Percentiles rank a stretch among this genome's conserved stretches.
Conservation (phyloP, 2,329 filamentous ascomycete genomes). For the Thelonectria blattea region DNA sequence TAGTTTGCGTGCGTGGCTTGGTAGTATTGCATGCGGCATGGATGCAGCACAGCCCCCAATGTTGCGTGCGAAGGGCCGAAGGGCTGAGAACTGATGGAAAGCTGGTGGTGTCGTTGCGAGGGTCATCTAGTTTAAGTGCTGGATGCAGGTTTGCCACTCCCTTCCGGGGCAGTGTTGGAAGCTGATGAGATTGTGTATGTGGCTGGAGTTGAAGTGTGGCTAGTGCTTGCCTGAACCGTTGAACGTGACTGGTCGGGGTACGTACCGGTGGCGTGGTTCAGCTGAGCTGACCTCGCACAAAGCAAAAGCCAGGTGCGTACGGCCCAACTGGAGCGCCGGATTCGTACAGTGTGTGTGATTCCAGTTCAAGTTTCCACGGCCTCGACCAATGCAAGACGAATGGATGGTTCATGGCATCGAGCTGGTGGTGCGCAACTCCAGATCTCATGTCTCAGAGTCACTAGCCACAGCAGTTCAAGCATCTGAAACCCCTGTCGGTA, state of each 20-base stretch:
- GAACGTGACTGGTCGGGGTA: neutral
- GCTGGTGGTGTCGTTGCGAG: neutral
- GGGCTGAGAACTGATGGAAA: neutral
- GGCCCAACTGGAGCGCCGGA: conserved; percentile 1
- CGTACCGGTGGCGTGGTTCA: conserved; percentile 11
- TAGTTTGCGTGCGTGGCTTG: neutral
- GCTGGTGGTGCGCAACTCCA: too few species aligned
- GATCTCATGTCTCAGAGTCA: too few species aligned
- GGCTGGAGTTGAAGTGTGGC: conserved; percentile 9
- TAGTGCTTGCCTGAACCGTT: neutral
- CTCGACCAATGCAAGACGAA: too few species aligned
- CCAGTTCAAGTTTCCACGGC: too few species aligned
- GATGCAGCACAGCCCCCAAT: conserved; percentile 12
- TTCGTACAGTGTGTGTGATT: neutral
- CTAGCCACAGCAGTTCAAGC: too few species aligned
- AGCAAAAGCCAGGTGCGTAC: neutral
- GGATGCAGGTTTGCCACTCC: neutral
- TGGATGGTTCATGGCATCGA: too few species aligned
- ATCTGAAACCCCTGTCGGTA: too few species aligned
- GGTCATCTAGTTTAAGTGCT: neutral
- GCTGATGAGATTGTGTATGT: neutral
- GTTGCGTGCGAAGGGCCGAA: conserved; percentile 7
- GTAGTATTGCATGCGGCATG: conserved; percentile 7
- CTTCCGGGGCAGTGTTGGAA: neutral
- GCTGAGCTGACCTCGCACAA: conserved; percentile 11